Conservation (phyloP, 148 eudicot species). For the Polygonum aviculare region DNA sequence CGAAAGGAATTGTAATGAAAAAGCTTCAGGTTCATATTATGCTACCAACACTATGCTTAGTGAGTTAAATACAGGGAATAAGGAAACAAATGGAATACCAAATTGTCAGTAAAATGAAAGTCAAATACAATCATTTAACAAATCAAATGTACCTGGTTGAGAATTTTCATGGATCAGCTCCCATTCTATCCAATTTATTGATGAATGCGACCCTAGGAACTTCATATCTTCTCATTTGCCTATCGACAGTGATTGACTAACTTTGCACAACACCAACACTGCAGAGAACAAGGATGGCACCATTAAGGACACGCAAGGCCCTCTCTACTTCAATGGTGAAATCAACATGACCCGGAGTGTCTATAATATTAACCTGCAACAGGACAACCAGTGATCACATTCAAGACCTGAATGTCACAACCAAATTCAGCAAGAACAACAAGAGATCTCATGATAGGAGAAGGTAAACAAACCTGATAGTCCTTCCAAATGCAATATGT, state of each 20-base stretch:
- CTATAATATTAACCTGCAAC: constrained; percentile 85
- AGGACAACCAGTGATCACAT: constrained; percentile 1
- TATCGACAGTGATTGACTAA: constrained; percentile 94
- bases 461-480: constrained; percentile 38
- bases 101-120: neutral
- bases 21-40: neutral
- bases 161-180: constrained; percentile 98
- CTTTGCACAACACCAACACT: constrained; percentile 99
- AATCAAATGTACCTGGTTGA: constrained; percentile 56
- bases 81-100: no score
- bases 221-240: constrained; percentile 97
- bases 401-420: neutral
- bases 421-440: neutral
- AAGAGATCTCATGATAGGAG: neutral
- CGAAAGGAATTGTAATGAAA: neutral
- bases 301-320: constrained; percentile 98
- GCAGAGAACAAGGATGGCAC: constrained; percentile 94
- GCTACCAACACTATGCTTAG: neutral
- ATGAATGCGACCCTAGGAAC: constrained; percentile 96
- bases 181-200: constrained; percentile 95
- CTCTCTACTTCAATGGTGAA: constrained; percentile 99
- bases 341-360: constrained; percentile 97
- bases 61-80: neutral
- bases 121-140: neutral
- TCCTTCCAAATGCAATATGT: constrained; percentile 92